phyloP scores from a whole-genome alignment of 2,329 filamentous ascomycete genomes.

The Neonectria ditissima region DNA sequence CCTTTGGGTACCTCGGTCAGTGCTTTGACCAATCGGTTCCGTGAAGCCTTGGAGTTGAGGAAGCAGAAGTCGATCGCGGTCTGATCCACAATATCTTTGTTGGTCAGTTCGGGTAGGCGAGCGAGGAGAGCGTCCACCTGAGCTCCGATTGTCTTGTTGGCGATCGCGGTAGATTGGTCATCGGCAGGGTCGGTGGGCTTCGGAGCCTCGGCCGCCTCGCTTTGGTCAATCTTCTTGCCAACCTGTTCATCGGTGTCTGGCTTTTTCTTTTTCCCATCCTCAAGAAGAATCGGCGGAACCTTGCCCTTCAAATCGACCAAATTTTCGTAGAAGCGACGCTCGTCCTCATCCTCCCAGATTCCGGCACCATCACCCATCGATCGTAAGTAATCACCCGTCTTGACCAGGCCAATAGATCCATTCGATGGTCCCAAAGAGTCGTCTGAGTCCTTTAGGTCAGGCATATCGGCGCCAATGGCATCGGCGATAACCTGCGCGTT shows the following conservation, averaged over 20 bases:
- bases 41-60: conserved; percentile 96
- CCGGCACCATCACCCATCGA: conserved; percentile 91
- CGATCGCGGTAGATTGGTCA: conserved; percentile 92
- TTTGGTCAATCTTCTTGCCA: conserved; percentile 76
- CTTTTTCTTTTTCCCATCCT: conserved; percentile 97
- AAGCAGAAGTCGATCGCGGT: conserved; percentile 98
- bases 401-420: conserved; percentile 90
- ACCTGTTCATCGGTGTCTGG: conserved; percentile 82
- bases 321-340: conserved; percentile 98
- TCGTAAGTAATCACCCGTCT: conserved; percentile 91
- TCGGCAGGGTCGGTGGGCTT: conserved; percentile 71
- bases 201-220: conserved; percentile 60
- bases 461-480: conserved; percentile 90
- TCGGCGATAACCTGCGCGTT: conserved; percentile 95
- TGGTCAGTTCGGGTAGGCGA: conserved; percentile 89
- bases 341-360: conserved; percentile 99
- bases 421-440: conserved; percentile 73
- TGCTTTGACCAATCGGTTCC: conserved; percentile 92
- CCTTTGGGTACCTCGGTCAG: conserved; percentile 96
- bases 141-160: conserved; percentile 96
- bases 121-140: conserved; percentile 93
- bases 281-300: conserved; percentile 91
- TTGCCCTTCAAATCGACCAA: conserved; percentile 95
- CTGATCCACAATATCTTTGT: conserved; percentile 91
- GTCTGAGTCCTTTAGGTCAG: conserved; percentile 87